Evolutionary conservation across 176 grass and related monocot species (phyloP), one percentile per base, ranked within the genome.

Genomic region (Paspalum vaginatum): DNA sequence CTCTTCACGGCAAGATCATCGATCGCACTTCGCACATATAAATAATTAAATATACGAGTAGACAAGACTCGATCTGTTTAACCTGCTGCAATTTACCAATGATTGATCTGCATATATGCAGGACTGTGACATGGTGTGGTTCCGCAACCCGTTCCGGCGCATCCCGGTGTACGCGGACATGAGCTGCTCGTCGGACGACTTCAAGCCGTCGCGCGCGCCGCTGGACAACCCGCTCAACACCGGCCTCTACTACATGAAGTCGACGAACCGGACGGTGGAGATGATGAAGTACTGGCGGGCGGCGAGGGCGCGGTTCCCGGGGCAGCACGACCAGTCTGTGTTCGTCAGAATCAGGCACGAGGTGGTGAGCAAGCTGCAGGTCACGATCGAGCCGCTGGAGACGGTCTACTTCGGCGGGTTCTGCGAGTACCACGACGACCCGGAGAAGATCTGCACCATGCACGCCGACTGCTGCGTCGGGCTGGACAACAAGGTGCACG

Each of bases 71-170:
- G 7, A 60, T 26, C 9, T 4, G 5, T 24, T 13, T 6, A 7
- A 14, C 6, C 26, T 6, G 4, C 9, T 26, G 11, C 24, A 27
- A 57, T 15, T 14, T 7, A 58, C 21, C 3, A 39, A 3, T 24
- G 32, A 32, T 3, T 32, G 32, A 32, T 32, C 32, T 32, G 2
- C n/a, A n/a, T n/a, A n/a, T n/a, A 15, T 53, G n/a, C 72, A 96
- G 93, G 90, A 97, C 60, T 51, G 75, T 7, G 88, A 93, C 53
- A 55, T 93, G 8, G 17, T 88, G 24, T 91, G 77, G 88, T 78
- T 97, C 12, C 81, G 91, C 16, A 68, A 93, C 77, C 88, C 93
- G 1, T 88, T 97, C 53, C 86, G 58, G 9, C 80, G 83, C 67
- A 58, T 97, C 69, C 41, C 37, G 3, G 20, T 78, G 14, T 70